phyloP scores from a whole-genome alignment of 2,329 filamentous ascomycete species.

The Emydomyces testavorans region DNA sequence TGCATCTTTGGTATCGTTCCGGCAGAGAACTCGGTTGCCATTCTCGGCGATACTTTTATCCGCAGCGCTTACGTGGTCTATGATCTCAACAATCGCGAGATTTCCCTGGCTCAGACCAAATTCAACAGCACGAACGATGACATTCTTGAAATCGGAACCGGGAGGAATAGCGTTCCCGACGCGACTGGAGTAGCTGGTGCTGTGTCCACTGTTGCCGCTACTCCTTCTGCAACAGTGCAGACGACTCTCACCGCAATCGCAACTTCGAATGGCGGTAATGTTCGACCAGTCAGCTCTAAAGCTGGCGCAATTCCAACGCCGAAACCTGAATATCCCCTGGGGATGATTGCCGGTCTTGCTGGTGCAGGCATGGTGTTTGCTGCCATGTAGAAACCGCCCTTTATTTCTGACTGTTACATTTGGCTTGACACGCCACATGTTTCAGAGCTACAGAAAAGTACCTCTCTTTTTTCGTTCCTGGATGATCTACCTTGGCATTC shows the following conservation, averaged over 20 bases:
- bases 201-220: constrained; percentile 16
- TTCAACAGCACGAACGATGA: constrained; percentile 44
- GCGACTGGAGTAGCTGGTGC: constrained; percentile 30
- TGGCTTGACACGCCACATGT: too few species aligned
- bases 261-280: not conserved
- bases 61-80: constrained; percentile 66
- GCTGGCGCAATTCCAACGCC: constrained; percentile 8
- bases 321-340: constrained; percentile 12
- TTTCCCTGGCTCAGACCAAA: constrained; percentile 57
- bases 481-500: too few species aligned
- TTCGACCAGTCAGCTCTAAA: not conserved
- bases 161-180: constrained; percentile 38
- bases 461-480: too few species aligned
- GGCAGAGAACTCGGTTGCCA: constrained; percentile 43
- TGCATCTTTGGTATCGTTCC: constrained; percentile 60
- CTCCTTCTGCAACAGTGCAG: constrained; percentile 10
- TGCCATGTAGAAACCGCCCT: constrained; percentile 11
- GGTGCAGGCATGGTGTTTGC: constrained; percentile 16
- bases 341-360: constrained; percentile 13
- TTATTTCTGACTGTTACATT: not conserved
- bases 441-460: too few species aligned
- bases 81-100: constrained; percentile 59
- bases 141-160: constrained; percentile 43
- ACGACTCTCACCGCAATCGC: constrained; percentile 3
- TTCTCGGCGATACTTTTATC: constrained; percentile 64